Percentiles rank a stretch among this genome's conserved stretches.
Evolutionary conservation across 2,329 filamentous ascomycete species (phyloP).

Genomic region (Eutypella sp.): DNA sequence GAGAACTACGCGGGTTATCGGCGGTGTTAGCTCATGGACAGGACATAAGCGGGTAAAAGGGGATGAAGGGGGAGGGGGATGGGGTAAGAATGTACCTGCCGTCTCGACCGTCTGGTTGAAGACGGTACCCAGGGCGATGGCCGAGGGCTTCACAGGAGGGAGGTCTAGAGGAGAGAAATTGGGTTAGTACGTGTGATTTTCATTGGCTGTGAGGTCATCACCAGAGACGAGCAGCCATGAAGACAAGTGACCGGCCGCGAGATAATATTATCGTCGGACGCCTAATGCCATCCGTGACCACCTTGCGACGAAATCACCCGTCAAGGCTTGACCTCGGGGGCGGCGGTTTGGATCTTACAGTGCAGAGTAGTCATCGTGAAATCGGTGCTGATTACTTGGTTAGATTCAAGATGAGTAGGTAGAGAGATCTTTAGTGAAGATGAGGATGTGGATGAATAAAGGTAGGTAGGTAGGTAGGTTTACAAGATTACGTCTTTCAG

Average conservation of each 20-base stretch:
- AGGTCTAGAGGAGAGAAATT: slow-evolving; percentile 39
- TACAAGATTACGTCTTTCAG: no score
- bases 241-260: no score
- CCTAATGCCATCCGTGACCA: neutral
- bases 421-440: no score
- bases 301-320: neutral
- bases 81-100: slow-evolving; percentile 40
- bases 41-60: no score
- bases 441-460: no score
- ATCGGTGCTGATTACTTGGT: neutral
- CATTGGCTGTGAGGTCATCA: no score
- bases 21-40: neutral
- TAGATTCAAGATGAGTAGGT: neutral
- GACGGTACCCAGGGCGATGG: slow-evolving; percentile 89
- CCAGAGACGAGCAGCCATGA: no score
- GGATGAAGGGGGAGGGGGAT: neutral
- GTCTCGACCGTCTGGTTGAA: slow-evolving; percentile 94
- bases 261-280: neutral
- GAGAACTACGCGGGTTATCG: slow-evolving; percentile 51
- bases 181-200: neutral
- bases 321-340: no score
- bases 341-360: neutral
- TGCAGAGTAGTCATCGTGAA: slow-evolving; percentile 6
- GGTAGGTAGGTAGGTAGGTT: no score
- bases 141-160: slow-evolving; percentile 88